Percentiles rank a stretch among this genome's conserved stretches.
phyloP scores from a whole-genome alignment of 2,329 filamentous ascomycete genomes.

The Xenoacremonium recifei region DNA sequence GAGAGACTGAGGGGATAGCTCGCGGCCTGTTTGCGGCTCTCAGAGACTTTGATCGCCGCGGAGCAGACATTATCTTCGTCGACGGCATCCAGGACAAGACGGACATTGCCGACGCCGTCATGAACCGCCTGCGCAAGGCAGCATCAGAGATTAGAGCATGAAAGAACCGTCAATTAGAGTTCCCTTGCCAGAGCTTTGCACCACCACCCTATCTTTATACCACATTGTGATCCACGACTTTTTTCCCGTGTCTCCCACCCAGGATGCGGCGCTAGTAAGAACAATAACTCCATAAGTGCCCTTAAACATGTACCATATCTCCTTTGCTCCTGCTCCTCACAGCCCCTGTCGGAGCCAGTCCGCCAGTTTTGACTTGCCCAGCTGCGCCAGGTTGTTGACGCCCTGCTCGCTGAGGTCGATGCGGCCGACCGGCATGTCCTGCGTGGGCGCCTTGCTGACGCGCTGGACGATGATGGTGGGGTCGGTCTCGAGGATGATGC shows the following conservation, averaged over 20 bases:
- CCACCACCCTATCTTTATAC: constrained; percentile 23
- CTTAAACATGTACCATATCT: too few relatives aligned
- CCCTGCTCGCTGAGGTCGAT: constrained; percentile 96
- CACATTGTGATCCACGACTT: constrained; percentile 17
- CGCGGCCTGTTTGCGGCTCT: constrained; percentile 85
- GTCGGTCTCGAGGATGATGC: constrained; percentile 96
- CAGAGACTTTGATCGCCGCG: constrained; percentile 76
- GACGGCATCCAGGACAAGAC: constrained; percentile 81
- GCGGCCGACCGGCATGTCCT: constrained; percentile 89
- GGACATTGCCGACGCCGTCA: constrained; percentile 82
- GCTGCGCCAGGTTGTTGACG: constrained; percentile 88
- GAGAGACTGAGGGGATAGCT: constrained; percentile 71
- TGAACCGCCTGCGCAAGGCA: constrained; percentile 80
- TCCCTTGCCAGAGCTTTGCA: too few relatives aligned
- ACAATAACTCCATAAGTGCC: constrained; percentile 24
- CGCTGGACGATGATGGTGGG: constrained; percentile 89
- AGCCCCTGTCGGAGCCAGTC: constrained; percentile 87
- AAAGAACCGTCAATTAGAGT: constrained; percentile 33
- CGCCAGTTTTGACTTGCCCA: constrained; percentile 87
- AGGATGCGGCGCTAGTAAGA: constrained; percentile 29
- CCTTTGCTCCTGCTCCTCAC: constrained; percentile 47
- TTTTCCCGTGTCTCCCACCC: too few relatives aligned
- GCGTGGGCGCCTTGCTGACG: constrained; percentile 86
- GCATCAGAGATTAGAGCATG: constrained; percentile 59
- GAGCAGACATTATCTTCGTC: constrained; percentile 82